Evolutionary conservation across 2,329 filamentous ascomycete genomes (phyloP).

Genomic region (Nothophaeocryptopus gaeumannii): DNA sequence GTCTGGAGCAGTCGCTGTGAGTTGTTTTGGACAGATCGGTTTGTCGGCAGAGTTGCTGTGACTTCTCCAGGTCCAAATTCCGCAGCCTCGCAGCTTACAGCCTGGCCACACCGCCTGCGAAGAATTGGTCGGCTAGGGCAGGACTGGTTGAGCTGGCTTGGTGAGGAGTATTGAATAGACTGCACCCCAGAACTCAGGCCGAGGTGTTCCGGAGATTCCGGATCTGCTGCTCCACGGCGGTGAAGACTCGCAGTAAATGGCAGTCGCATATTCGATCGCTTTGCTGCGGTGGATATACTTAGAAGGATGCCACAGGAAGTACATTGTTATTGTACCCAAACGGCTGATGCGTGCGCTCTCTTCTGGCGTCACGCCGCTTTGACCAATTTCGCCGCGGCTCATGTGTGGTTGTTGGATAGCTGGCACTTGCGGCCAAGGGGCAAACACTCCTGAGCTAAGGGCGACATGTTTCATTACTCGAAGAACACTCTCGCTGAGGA

Average conservation of each 20-base stretch:
- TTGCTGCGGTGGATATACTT: background rate
- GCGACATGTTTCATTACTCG: too few species aligned
- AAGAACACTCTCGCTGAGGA: too few species aligned
- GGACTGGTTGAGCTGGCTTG: background rate
- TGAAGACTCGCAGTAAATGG: conserved; percentile 6
- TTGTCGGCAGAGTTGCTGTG: too few species aligned
- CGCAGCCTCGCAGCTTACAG: too few species aligned
- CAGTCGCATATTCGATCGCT: conserved; percentile 4
- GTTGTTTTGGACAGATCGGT: too few species aligned
- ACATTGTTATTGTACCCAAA: background rate
- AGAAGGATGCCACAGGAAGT: background rate
- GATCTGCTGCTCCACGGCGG: background rate
- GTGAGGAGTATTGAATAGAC: background rate
- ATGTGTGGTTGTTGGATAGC: background rate
- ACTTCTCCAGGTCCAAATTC: too few species aligned
- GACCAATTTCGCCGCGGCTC: background rate
- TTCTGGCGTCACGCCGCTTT: background rate
- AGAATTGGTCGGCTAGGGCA: too few species aligned
- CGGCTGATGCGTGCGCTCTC: background rate
- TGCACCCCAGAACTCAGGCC: conserved; percentile 8
- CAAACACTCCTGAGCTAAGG: background rate
- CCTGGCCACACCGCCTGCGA: too few species aligned
- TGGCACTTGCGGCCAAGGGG: background rate
- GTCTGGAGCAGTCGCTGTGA: too few species aligned
- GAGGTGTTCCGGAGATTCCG: background rate